A percentile compares a stretch with the other conserved stretches of the same genome.
Evolutionary conservation across 139 green algal species (phyloP).

Genomic region (Ettlia oleoabundans): DNA sequence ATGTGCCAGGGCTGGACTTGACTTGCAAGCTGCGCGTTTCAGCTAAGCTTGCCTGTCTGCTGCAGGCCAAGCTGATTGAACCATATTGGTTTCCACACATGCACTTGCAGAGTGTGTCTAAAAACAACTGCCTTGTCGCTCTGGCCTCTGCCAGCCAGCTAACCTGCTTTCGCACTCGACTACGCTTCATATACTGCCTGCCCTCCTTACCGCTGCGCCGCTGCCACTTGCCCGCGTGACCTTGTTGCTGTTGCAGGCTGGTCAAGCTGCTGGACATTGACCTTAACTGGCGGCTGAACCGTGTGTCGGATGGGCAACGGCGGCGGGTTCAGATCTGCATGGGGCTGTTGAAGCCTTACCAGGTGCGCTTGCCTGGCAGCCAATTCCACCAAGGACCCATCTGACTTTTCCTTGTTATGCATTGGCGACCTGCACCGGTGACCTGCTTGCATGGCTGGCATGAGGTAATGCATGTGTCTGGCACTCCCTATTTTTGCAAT

Average conservation of each 20-base stretch:
- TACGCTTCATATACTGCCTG: not conserved
- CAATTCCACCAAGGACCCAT: not conserved
- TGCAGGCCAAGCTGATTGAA: too few species aligned
- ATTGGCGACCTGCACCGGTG: too few species aligned
- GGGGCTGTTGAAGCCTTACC: constrained; percentile 93
- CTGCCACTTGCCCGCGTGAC: not conserved
- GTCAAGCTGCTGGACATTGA: constrained; percentile 96
- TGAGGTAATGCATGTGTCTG: too few species aligned
- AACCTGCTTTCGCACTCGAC: too few species aligned
- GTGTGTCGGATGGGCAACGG: constrained; percentile 95
- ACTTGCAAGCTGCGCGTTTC: too few species aligned
- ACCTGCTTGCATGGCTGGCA: too few species aligned
- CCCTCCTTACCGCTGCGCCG: not conserved
- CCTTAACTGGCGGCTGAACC: constrained; percentile 92
- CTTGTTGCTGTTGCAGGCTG: constrained; percentile 42
- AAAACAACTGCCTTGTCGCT: not conserved
- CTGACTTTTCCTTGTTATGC: too few species aligned
- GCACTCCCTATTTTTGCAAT: too few species aligned
- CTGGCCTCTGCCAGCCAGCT: not conserved
- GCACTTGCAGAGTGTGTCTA: too few species aligned
- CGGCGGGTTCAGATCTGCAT: constrained; percentile 96
- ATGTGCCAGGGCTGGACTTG: not conserved
- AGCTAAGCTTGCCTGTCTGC: too few species aligned
- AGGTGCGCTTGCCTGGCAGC: constrained; percentile 52
- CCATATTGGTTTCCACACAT: too few species aligned